phyloP scores from a whole-genome alignment of 2,329 filamentous ascomycete genomes.

The Bretziella fagacearum region DNA sequence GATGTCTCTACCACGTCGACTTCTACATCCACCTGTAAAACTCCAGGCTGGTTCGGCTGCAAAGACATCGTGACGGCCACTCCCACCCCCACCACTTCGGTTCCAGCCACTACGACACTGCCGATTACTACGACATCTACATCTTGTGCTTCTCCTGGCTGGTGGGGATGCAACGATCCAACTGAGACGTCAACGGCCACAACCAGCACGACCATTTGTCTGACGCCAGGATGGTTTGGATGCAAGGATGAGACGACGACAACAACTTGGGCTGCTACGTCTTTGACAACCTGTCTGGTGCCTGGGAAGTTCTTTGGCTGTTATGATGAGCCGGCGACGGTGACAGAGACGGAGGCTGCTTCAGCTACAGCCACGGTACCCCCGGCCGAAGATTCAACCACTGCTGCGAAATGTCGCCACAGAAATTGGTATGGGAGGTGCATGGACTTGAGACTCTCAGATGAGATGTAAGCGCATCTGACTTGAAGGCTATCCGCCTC shows the following conservation, averaged over 20 bases:
- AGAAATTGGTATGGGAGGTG: slow-evolving; percentile 29
- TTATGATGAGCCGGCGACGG: slow-evolving; percentile 23
- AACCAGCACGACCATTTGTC: slow-evolving; percentile 36
- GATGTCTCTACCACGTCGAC: slow-evolving; percentile 25
- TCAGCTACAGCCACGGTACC: slow-evolving; percentile 18
- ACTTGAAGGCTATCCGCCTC: too few species aligned
- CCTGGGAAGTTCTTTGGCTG: slow-evolving; percentile 36
- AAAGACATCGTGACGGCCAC: slow-evolving; percentile 31
- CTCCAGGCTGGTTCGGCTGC: slow-evolving; percentile 51
- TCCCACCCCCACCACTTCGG: slow-evolving; percentile 21
- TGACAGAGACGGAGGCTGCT: slow-evolving; percentile 18
- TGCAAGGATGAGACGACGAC: slow-evolving; percentile 35
- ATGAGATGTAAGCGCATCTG: slow-evolving; percentile 22
- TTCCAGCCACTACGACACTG: slow-evolving; percentile 19
- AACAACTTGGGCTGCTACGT: slow-evolving; percentile 17
- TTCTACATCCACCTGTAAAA: slow-evolving; percentile 36
- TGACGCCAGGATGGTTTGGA: slow-evolving; percentile 49
- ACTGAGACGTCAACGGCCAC: slow-evolving; percentile 28
- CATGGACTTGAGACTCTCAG: slow-evolving; percentile 23
- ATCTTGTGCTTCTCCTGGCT: slow-evolving; percentile 14
- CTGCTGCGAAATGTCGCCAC: slow-evolving; percentile 22
- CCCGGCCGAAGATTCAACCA: too few species aligned
- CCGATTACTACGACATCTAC: slow-evolving; percentile 18
- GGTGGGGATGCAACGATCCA: slow-evolving; percentile 17
- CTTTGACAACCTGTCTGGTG: slow-evolving; percentile 25